Evolutionary conservation across 2,329 filamentous ascomycete species (phyloP), one percentile per base, ranked within the genome.

Genomic region (Colletotrichum liriopes): DNA sequence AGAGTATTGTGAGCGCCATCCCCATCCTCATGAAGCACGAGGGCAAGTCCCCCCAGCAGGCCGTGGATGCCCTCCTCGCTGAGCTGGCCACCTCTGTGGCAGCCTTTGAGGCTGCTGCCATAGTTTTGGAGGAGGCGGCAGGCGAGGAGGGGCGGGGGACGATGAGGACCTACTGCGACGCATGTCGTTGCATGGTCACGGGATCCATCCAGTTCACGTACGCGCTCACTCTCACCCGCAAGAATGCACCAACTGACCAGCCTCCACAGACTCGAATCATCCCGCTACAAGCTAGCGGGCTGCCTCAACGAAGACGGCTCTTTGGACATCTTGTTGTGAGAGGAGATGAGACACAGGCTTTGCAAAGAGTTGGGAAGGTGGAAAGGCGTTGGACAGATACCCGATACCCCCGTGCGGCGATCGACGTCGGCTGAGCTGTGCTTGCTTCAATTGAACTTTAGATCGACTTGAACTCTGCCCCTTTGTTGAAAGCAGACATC

Each of bases 161-260:
- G 18, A 72, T 78, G 7, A 67, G 41, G 64, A 75, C 58, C 26
- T 80, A 81, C 51, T 73, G 79, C 16, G 75, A 82, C n/a, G 81
- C 79, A 2, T 79, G 78, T 12, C 77, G 77, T 18, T 60, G 66
- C 32, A 77, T 81, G 60, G 77, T 79, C 14, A 81, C 77, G 0
- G 81, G 81, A 16, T 77, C 76, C 12, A 71, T 82, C 2, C 74
- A 78, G 56, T 82, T 81, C 73, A 80, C 78, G 81, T 82, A 65
- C 59, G 81, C 75, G 49, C 58, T 37, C 32, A 20, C 41, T 32
- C 37, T 29, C 16, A 35, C 26, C 26, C 4, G 1, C 7, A 61
- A 9, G 26, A 18, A n/a, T 20, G 54, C 41, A 63, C 58, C 54
- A 39, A 45, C 74, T 77, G 45, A 78, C 55, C 16, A n/a, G 16